phyloP scores from a whole-genome alignment of 768 basidiomycete species.

The Auricularia heimuer region DNA sequence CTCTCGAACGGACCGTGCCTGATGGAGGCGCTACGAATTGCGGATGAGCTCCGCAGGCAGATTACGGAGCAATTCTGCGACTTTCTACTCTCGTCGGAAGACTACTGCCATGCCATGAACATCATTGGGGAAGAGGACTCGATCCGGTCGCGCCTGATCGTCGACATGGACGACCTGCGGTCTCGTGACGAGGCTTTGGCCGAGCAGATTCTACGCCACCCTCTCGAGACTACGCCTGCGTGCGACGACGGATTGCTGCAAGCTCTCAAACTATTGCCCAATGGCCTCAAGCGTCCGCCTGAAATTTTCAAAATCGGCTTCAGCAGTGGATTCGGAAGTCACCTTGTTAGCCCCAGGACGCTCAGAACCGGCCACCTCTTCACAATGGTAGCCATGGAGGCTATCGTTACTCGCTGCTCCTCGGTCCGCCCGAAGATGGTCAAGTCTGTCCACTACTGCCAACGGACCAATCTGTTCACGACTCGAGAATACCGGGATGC shows the following conservation, averaged over 20 bases:
- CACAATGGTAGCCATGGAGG: constrained; percentile 94
- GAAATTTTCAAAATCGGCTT: constrained; percentile 84
- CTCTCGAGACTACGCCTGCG: constrained; percentile 83
- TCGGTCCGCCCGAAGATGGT: constrained; percentile 98
- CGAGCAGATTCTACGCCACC: constrained; percentile 81
- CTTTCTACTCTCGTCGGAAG: constrained; percentile 48
- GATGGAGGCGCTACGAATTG: constrained; percentile 1
- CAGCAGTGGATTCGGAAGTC: constrained; percentile 94
- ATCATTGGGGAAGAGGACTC: constrained; percentile 74
- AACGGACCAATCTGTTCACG: constrained; percentile 76
- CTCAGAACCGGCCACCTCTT: constrained; percentile 81
- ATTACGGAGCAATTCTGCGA: constrained; percentile 73
- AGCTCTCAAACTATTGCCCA: constrained; percentile 58
- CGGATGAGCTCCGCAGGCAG: constrained; percentile 59
- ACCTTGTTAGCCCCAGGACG: constrained; percentile 92
- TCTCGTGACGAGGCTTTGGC: constrained; percentile 83
- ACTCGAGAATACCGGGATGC: constrained; percentile 88
- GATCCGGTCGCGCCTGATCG: constrained; percentile 61
- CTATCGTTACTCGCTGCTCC: constrained; percentile 96
- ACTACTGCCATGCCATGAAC: constrained; percentile 69
- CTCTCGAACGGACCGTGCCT: neutral
- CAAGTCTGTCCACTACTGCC: constrained; percentile 91
- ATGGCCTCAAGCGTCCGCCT: constrained; percentile 65
- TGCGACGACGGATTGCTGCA: constrained; percentile 76
- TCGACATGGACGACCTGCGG: constrained; percentile 93